A percentile compares a stretch with the other conserved stretches of the same genome.
Evolutionary conservation across 2,329 filamentous ascomycete genomes (phyloP).

Genomic region (Aspergillus bombycis): DNA sequence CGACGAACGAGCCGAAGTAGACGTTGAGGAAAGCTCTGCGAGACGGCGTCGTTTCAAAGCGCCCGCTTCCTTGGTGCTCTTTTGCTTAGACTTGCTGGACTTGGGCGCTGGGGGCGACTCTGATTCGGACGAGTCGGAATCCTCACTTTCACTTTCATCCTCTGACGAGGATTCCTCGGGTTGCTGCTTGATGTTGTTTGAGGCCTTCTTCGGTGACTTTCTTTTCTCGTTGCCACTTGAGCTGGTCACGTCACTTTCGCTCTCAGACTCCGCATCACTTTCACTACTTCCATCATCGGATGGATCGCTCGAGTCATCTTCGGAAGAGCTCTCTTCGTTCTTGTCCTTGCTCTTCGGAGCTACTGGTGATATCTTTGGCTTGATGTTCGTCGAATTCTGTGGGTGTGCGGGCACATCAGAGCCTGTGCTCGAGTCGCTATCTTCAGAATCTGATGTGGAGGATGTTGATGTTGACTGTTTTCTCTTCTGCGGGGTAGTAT

Average conservation of each 20-base stretch:
- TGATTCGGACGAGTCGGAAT: neutral
- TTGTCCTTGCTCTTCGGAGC: neutral
- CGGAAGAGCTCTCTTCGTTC: neutral
- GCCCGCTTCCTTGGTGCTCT: neutral
- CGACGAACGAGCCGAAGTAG: neutral
- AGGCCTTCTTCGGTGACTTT: neutral
- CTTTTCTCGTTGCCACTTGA: constrained; percentile 1
- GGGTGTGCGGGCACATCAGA: neutral
- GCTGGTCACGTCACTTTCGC: constrained; percentile 16
- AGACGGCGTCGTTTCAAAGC: neutral
- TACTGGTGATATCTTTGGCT: neutral
- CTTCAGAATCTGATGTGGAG: neutral
- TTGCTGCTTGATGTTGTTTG: neutral
- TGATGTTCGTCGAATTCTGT: neutral
- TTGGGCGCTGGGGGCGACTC: neutral
- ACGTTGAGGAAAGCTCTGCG: neutral
- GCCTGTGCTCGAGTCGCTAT: neutral
- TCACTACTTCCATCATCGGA: neutral
- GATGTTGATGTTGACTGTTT: neutral
- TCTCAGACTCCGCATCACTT: constrained; percentile 14
- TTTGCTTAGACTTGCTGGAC: neutral
- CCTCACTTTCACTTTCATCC: neutral
- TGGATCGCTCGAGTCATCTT: neutral
- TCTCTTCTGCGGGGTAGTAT: neutral
- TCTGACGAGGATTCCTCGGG: neutral